phyloP scores from a whole-genome alignment of 106 monocot genomes.

The Acanthochlamys bracteata region DNA sequence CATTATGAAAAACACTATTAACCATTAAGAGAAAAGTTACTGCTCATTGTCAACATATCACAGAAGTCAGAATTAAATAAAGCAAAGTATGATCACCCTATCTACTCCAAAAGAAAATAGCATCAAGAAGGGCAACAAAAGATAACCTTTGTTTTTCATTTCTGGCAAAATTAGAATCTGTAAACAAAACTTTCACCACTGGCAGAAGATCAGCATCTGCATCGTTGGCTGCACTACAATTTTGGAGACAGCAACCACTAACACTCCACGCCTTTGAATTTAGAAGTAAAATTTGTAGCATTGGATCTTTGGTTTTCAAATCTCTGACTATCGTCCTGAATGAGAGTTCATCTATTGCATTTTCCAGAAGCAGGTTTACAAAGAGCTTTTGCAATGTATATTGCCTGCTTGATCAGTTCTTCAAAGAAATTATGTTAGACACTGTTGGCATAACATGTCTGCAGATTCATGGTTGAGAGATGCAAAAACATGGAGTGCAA shows the following conservation, averaged over 20 bases:
- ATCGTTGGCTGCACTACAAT: constrained; percentile 7
- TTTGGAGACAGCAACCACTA: constrained; percentile 46
- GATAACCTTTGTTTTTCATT: no score
- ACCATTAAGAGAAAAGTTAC: no score
- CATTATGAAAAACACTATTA: no score
- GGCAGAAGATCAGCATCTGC: constrained; percentile 32
- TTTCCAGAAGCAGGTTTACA: constrained; percentile 51
- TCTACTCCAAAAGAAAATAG: neutral
- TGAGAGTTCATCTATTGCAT: constrained; percentile 65
- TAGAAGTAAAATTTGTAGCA: constrained; percentile 62
- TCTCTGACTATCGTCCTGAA: constrained; percentile 57
- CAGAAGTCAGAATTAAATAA: no score
- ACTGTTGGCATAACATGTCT: neutral
- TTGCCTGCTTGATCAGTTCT: constrained; percentile 33
- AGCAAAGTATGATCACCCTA: no score
- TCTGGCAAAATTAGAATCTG: constrained; percentile 10
- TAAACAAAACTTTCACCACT: constrained; percentile 53
- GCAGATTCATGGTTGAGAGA: no score
- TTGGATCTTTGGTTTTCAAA: constrained; percentile 44
- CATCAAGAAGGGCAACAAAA: neutral
- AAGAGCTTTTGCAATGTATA: constrained; percentile 63
- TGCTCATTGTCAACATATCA: no score
- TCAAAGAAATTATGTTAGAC: no score
- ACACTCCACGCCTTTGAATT: constrained; percentile 62
- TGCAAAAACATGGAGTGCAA: no score